Conservation (phyloP, 2,329 filamentous ascomycete species). For the Alternaria viburni region DNA sequence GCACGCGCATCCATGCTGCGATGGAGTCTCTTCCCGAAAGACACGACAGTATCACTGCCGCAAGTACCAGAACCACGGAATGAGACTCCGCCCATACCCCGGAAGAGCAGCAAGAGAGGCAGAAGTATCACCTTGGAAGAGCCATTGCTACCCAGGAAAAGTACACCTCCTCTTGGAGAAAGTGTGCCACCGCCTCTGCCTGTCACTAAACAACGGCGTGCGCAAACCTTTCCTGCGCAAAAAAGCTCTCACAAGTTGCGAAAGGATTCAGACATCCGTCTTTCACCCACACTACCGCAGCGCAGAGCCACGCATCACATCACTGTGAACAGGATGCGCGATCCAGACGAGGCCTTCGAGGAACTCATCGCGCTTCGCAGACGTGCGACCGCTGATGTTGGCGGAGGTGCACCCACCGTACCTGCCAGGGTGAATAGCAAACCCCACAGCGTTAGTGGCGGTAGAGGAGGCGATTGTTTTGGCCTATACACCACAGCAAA, state of each 20-base stretch:
- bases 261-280: not conserved
- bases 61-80: not conserved
- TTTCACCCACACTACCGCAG: not conserved
- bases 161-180: not conserved
- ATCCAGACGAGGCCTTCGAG: not conserved
- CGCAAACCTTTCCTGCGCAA: not conserved
- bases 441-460: accelerated
- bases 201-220: not conserved
- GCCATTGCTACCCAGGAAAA: not conserved
- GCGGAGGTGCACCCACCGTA: not conserved
- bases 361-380: not conserved
- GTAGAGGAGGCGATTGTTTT: not conserved
- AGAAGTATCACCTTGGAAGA: not conserved
- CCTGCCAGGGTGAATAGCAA: not conserved
- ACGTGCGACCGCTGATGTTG: not conserved
- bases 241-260: not conserved
- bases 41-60: not conserved
- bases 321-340: not conserved
- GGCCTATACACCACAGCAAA: not conserved
- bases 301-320: not conserved
- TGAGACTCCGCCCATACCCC: not conserved
- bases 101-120: not conserved
- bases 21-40: not conserved
- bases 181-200: not conserved
- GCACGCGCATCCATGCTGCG: not conserved